Evolutionary conservation across 352 stramenopile genomes (phyloP), one percentile per base, ranked within the genome.

Genomic region (Thraustotheca clavata): DNA sequence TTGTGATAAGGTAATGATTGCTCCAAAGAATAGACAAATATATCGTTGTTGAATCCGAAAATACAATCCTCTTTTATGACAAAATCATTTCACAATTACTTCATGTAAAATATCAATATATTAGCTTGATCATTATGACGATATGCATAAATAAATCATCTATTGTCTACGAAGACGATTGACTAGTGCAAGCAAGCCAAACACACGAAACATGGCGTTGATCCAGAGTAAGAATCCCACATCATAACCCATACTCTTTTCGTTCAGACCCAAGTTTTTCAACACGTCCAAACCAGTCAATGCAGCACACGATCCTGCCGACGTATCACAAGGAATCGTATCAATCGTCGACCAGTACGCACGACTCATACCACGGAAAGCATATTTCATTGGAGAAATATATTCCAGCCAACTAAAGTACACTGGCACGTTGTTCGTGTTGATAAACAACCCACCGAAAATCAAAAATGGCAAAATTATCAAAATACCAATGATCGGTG

Each of bases 91-190:
- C n/a, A n/a, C n/a, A n/a, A n/a, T n/a, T n/a, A n/a, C n/a, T n/a
- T n/a, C n/a, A n/a, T n/a, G n/a, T n/a, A n/a, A n/a, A n/a, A n/a
- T 66, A 14, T 7, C 41, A 70, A 78, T 20, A 35, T 86, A 57
- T 52, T 74, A 43, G 62, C 70, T 4, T 83, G 75, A 60, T 67
- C 71, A 89, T 39, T 66, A 48, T 26, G 52, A 74, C 27, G 82
- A 91, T 69, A 61, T 90, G 1, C 48, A 61, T 36, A 65, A 83
- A 52, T 60, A 88, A 16, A 67, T n/a, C n/a, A n/a, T n/a, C n/a
- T n/a, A n/a, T n/a, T n/a, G n/a, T n/a, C n/a, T n/a, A n/a, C 77
- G 50, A 68, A 78, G 49, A 35, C 67, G 74, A 7, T 74, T 12
- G 49, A 59, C 74, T 7, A 85, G 67, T 6, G 59, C 67, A 34